Conservation (phyloP, 352 stramenopile species). For the Pythium aphanidermatum region DNA sequence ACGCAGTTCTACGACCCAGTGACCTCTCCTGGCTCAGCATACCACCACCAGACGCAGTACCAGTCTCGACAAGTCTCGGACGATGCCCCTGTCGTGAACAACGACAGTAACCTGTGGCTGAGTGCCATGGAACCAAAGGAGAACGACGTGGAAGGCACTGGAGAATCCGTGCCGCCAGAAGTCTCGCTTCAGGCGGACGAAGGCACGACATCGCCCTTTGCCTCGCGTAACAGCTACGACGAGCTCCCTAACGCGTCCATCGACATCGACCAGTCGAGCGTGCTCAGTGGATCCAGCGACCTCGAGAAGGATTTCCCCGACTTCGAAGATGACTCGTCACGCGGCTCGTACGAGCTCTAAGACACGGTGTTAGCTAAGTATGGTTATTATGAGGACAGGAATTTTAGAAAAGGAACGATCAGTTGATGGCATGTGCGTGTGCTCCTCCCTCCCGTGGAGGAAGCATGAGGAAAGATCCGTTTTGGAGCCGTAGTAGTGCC, state of each 20-base stretch:
- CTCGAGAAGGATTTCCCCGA: constrained; percentile 75
- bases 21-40: constrained; percentile 44
- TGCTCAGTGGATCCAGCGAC: constrained; percentile 60
- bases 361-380: too few species aligned
- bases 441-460: too few species aligned
- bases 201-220: constrained; percentile 27
- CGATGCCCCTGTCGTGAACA: constrained; percentile 18
- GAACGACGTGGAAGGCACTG: constrained; percentile 62
- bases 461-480: too few species aligned
- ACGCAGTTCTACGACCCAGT: constrained; percentile 70
- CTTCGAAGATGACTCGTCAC: constrained; percentile 60
- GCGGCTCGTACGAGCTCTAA: constrained; percentile 79
- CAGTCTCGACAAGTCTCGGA: constrained; percentile 10
- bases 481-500: too few species aligned
- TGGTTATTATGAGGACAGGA: too few species aligned
- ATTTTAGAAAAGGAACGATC: too few species aligned
- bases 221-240: constrained; percentile 67
- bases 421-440: too few species aligned
- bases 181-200: constrained; percentile 28
- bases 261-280: constrained; percentile 56
- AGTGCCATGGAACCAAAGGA: constrained; percentile 79
- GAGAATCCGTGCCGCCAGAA: constrained; percentile 29
- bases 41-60: constrained; percentile 18
- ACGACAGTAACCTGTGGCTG: constrained; percentile 68
- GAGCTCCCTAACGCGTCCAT: constrained; percentile 23